Conservation (phyloP, 2,329 filamentous ascomycete genomes). For the Fusarium oligoseptatum region DNA sequence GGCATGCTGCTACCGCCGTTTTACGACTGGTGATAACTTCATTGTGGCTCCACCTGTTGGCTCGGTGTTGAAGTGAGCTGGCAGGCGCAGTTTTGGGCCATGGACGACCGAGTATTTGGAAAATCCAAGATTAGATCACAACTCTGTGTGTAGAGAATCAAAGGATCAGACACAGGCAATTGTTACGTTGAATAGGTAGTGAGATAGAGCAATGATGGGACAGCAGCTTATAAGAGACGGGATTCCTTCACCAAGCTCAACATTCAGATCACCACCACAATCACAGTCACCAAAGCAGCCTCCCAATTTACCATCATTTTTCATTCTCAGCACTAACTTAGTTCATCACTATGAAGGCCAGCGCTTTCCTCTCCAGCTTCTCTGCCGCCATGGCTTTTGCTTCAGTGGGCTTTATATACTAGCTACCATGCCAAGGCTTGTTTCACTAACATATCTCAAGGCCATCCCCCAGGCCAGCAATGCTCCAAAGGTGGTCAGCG, state of each 20-base stretch:
- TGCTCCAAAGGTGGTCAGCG: neutral
- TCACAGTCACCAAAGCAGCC: neutral
- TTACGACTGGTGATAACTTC: conserved; percentile 4
- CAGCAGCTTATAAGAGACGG: neutral
- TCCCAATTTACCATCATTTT: neutral
- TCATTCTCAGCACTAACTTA: too few relatives aligned
- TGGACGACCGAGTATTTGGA: neutral
- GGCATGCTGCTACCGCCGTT: neutral
- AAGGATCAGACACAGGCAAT: too few relatives aligned
- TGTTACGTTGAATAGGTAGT: neutral
- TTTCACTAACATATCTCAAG: neutral
- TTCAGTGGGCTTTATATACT: neutral
- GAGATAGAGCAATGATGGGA: neutral
- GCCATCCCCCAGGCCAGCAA: neutral
- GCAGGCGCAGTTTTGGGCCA: neutral
- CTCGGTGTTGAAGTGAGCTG: neutral
- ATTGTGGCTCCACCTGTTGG: neutral
- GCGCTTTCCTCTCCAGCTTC: neutral
- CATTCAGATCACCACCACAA: neutral
- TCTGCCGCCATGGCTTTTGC: conserved; percentile 1
- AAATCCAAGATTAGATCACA: neutral
- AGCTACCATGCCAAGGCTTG: fast-evolving
- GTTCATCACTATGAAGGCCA: conserved; percentile 4
- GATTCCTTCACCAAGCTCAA: neutral
- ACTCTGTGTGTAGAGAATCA: neutral